Evolutionary conservation across 768 basidiomycete species (phyloP), one percentile per base, ranked within the genome.

Genomic region (Tylopilus vinaceipallidus): DNA sequence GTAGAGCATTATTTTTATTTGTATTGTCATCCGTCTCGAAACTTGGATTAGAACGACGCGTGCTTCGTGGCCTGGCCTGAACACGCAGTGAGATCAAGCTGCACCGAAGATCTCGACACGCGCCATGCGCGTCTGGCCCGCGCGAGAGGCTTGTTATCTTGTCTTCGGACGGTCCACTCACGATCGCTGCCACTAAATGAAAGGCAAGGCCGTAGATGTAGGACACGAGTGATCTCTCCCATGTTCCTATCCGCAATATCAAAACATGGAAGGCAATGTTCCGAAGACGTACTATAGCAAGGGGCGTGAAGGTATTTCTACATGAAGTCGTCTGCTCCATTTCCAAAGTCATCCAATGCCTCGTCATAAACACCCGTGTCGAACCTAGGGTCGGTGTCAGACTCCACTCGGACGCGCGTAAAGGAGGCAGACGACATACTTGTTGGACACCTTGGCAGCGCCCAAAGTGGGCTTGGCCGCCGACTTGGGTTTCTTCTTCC

Each of bases 91-190:
- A 71, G 13, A 6, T 9, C 4, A 10, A 33, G 94, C n/a, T n/a
- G n/a, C n/a, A n/a, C n/a, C n/a, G n/a, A n/a, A 49, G 94, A 98
- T 70, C 77, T 98, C 23, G 93, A 92, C 29, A 71, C 24, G 82
- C 76, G 23, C 13, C 19, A 42, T 27, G 45, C 16, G 38, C 6
- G 36, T 16, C 9, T 22, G n/a, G n/a, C n/a, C n/a, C n/a, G n/a
- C n/a, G n/a, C n/a, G n/a, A n/a, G n/a, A n/a, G n/a, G n/a, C 72
- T 89, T 5, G 78, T 86, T 0, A 75, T 80, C 0, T 98, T 87
- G 75, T 98, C 94, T 6, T 95, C 95, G 0, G 95, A 98, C 64
- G 89, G 95, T 61, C 88, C 94, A 2, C 81, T 98, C 44, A 97
- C 90, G 9, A 69, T 98, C 38, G 95, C 95, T 2, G 93, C 92